Evolutionary conservation across 768 basidiomycete genomes (phyloP).

Genomic region (Leucocoprinus leucothites): DNA sequence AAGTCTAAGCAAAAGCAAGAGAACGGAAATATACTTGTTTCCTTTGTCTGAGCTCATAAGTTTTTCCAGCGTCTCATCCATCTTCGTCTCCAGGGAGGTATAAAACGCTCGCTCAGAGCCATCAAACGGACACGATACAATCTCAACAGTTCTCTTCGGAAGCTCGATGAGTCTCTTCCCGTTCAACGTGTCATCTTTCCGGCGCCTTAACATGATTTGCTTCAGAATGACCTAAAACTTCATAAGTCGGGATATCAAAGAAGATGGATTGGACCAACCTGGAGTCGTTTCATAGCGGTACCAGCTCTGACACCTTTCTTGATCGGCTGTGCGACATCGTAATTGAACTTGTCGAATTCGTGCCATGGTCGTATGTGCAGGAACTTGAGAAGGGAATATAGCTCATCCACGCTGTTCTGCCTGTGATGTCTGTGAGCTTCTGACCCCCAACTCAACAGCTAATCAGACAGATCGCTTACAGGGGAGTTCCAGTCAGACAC

Average conservation of each 20-base stretch:
- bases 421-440: constrained; percentile 27
- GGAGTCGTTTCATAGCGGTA: constrained; percentile 81
- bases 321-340: constrained; percentile 75
- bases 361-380: constrained; percentile 79
- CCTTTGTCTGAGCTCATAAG: constrained; percentile 53
- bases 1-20: constrained; percentile 73
- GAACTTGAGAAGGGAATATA: constrained; percentile 89
- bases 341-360: constrained; percentile 76
- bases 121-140: constrained; percentile 79
- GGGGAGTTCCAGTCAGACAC: constrained; percentile 85
- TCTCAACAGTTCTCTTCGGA: constrained; percentile 66
- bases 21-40: constrained; percentile 65
- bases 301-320: constrained; percentile 57
- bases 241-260: not conserved
- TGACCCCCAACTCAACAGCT: not conserved
- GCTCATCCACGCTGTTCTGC: constrained; percentile 89
- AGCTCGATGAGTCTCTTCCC: constrained; percentile 83
- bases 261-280: constrained; percentile 37
- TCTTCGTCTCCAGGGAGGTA: constrained; percentile 60
- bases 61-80: constrained; percentile 65
- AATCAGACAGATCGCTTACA: constrained; percentile 38
- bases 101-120: constrained; percentile 80
- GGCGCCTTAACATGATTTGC: constrained; percentile 86
- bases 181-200: constrained; percentile 67
- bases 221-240: constrained; percentile 66